phyloP scores from a whole-genome alignment of 2,329 filamentous ascomycete genomes.

The Tolypocladium amazonense region DNA sequence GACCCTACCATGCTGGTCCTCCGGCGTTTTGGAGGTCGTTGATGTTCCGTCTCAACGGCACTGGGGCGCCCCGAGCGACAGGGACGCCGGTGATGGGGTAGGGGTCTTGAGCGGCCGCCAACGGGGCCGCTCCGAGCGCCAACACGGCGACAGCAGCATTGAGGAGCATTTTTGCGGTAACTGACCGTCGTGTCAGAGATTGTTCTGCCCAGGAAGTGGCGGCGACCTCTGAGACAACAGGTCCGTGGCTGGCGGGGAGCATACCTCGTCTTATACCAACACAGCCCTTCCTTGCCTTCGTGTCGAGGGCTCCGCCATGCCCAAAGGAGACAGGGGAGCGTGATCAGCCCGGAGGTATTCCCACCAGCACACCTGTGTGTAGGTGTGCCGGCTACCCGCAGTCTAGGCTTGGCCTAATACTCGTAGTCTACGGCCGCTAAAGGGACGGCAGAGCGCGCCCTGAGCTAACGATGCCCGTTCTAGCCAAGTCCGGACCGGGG shows the following conservation, averaged over 20 bases:
- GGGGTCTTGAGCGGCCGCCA: neutral
- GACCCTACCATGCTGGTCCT: neutral
- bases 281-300: neutral
- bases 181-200: neutral
- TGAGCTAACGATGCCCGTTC: neutral
- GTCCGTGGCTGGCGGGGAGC: neutral
- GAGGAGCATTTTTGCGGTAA: neutral
- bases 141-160: slow-evolving; percentile 4
- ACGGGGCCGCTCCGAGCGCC: neutral
- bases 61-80: neutral
- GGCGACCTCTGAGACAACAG: neutral
- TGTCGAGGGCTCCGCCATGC: neutral
- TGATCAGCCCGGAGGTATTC: neutral
- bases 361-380: neutral
- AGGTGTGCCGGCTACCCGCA: neutral
- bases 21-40: neutral
- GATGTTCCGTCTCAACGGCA: slow-evolving; percentile 1
- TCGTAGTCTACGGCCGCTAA: neutral
- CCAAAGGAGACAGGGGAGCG: neutral
- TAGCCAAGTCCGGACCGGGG: neutral
- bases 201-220: neutral
- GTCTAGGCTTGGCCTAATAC: neutral
- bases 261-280: neutral
- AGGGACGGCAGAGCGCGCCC: neutral
- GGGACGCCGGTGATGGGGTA: slow-evolving; percentile 2